Conservation (phyloP, 805 yeast species). For the Yarrowia sp. region DNA sequence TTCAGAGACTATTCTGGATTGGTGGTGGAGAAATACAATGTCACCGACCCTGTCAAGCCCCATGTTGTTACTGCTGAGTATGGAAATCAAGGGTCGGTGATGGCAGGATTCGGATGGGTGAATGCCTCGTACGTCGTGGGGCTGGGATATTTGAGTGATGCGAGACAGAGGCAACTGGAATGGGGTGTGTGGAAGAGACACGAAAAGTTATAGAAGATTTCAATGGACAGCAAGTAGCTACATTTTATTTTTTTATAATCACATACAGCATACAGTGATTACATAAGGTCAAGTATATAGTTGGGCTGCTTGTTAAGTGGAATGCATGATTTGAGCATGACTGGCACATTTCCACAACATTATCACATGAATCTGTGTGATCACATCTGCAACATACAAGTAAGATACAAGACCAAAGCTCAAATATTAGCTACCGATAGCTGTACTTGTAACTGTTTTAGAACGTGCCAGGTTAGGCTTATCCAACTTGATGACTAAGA, state of each 20-base stretch:
- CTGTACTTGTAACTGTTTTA: no score
- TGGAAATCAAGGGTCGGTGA: slow-evolving; percentile 94
- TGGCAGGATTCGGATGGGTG: slow-evolving; percentile 99
- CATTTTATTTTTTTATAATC: no score
- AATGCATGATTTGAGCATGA: no score
- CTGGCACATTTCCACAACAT: no score
- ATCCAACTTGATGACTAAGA: no score
- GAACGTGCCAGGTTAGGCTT: no score
- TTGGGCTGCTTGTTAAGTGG: no score
- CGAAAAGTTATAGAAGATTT: background rate
- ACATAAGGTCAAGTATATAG: background rate
- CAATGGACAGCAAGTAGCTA: no score
- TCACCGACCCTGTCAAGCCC: slow-evolving; percentile 80
- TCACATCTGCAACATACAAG: no score
- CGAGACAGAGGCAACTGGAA: slow-evolving; percentile 53
- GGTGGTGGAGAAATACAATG: slow-evolving; percentile 94
- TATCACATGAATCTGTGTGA: no score
- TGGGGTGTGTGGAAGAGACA: slow-evolving; percentile 29
- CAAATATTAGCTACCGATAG: no score
- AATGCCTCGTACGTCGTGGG: slow-evolving; percentile 85
- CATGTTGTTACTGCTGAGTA: slow-evolving; percentile 95
- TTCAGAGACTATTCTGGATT: slow-evolving; percentile 93
- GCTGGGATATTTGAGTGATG: slow-evolving; percentile 65
- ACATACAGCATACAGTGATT: background rate
- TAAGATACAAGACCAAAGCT: no score